Evolutionary conservation across 177 flowering plant genomes (phyloP), one percentile per base, ranked within the genome.

Genomic region (Vitis hybrid): DNA sequence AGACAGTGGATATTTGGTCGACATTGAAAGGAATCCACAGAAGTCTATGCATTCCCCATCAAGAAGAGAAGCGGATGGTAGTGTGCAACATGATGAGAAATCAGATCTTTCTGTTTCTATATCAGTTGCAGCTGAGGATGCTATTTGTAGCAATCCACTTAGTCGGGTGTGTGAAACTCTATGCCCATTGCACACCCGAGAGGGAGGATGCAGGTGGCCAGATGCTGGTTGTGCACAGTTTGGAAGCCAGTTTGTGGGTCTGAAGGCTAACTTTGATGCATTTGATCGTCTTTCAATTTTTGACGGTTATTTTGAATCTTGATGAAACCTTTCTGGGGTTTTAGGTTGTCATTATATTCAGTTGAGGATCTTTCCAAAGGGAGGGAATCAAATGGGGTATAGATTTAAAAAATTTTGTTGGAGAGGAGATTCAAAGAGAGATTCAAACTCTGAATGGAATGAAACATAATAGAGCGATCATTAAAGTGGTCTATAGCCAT

Each of bases 141-240:
- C n/a, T n/a, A n/a, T n/a, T n/a, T n/a, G n/a, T n/a, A n/a, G n/a
- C n/a, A n/a, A n/a, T n/a, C n/a, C n/a, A n/a, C n/a, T n/a, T n/a
- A n/a, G n/a, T n/a, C n/a, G n/a, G n/a, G n/a, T n/a, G n/a, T n/a
- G n/a, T n/a, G n/a, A n/a, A n/a, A n/a, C n/a, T n/a, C n/a, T n/a
- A n/a, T n/a, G n/a, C n/a, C n/a, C n/a, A n/a, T n/a, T n/a, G n/a
- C n/a, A n/a, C n/a, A n/a, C n/a, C n/a, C n/a, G 89, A 32, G 98
- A 94, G 62, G 97, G 93, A 69, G 88, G 86, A 60, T 96, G 99
- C 79, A 79, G 83, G 71, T 96, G 98, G 98, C 99, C 98, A 3
- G 86, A 92, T 64, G 91, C 94, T 64, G 97, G 91, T 50, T 96
- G 99, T 82, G 96, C 95, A 51, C 98, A 90, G 80, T 73, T 87